Evolutionary conservation across 768 basidiomycete species (phyloP).

Genomic region (Lactifluus rugatus): DNA sequence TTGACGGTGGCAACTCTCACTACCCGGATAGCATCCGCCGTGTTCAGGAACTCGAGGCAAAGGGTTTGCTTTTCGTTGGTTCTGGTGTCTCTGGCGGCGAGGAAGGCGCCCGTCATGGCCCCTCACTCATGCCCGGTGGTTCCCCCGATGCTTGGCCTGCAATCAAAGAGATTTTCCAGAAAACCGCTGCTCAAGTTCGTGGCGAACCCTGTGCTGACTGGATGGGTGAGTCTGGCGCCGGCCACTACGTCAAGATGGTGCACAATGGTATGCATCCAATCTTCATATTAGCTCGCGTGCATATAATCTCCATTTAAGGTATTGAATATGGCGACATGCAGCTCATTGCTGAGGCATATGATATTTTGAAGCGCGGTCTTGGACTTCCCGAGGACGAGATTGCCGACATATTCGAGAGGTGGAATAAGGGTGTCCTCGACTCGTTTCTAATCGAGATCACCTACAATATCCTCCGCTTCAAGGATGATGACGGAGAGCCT

Average conservation of each 20-base stretch:
- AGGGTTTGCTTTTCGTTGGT: conserved; percentile 95
- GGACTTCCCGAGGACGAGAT: conserved; percentile 83
- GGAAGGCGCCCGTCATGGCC: conserved; percentile 94
- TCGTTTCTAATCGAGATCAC: conserved; percentile 99
- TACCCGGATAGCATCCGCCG: conserved; percentile 98
- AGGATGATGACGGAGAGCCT: conserved; percentile 89
- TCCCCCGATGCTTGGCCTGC: conserved; percentile 87
- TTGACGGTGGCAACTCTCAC: conserved; percentile 99
- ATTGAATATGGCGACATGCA: conserved; percentile 99
- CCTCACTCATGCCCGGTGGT: conserved; percentile 99
- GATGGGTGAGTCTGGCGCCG: conserved; percentile 93
- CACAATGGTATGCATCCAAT: conserved; percentile 62
- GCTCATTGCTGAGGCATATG: conserved; percentile 96
- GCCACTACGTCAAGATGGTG: conserved; percentile 99
- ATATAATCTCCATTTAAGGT: conserved; percentile 39
- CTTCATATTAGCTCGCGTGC: conserved; percentile 6
- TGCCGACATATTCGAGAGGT: conserved; percentile 83
- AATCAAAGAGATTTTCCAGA: conserved; percentile 99
- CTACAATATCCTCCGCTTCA: conserved; percentile 91
- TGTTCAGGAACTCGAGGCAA: conserved; percentile 81
- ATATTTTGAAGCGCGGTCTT: conserved; percentile 95
- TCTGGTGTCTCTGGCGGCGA: conserved; percentile 99
- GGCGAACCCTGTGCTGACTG: conserved; percentile 99
- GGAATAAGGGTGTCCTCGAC: conserved; percentile 99
- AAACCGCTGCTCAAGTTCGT: conserved; percentile 87